Percentiles rank a stretch among this genome's conserved stretches.
Conservation (phyloP, 148 eudicot genomes). For the Heliamphora exappendiculata region DNA sequence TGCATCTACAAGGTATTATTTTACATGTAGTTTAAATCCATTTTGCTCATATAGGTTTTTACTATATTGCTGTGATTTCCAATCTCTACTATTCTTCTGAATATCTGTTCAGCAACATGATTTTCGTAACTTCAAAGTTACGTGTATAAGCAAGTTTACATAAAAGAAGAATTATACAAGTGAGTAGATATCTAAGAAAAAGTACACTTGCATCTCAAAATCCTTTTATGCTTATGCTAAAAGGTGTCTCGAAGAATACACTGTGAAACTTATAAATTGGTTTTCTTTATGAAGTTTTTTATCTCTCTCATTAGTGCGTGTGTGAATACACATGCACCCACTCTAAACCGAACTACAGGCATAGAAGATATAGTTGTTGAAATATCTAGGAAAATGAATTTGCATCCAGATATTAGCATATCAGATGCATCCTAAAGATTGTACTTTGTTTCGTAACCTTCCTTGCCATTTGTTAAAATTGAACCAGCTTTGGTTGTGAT, state of each 20-base stretch:
- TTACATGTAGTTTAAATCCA: not conserved
- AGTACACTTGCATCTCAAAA: not conserved
- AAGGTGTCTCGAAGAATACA: not conserved
- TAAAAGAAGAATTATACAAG: not conserved
- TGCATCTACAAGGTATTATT: constrained; percentile 85
- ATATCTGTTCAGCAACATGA: not conserved
- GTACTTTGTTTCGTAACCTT: not conserved
- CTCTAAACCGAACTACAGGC: too few relatives aligned
- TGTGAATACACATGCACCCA: too few relatives aligned
- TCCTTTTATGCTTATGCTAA: not conserved
- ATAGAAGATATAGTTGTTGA: too few relatives aligned
- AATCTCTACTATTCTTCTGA: not conserved
- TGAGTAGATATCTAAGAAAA: not conserved
- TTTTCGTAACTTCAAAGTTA: not conserved
- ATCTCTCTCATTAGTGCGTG: too few relatives aligned
- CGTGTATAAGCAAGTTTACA: not conserved
- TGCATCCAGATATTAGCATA: not conserved
- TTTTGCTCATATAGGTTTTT: not conserved
- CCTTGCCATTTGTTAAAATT: not conserved
- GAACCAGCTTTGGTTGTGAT: not conserved
- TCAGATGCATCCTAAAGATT: not conserved
- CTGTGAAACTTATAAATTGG: not conserved
- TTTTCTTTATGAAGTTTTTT: not conserved
- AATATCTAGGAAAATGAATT: not conserved
- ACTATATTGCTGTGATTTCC: not conserved